phyloP scores from a whole-genome alignment of 805 yeast species.

The Ogataea degrootiae region DNA sequence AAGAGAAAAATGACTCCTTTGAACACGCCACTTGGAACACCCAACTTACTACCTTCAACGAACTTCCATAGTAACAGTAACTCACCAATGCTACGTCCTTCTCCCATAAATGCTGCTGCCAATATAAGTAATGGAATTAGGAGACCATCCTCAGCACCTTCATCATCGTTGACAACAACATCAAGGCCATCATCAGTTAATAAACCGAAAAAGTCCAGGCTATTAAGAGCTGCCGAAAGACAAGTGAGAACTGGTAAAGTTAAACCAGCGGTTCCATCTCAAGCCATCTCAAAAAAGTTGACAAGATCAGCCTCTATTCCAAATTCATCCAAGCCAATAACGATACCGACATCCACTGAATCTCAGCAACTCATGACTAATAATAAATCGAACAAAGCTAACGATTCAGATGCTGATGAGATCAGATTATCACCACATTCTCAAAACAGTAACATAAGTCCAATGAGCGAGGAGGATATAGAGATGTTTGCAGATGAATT shows the following conservation, averaged over 20 bases:
- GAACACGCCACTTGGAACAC: conserved; percentile 5
- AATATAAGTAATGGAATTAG: background rate
- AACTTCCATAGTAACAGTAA: background rate
- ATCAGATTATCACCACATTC: conserved; percentile 9
- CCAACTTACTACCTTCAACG: background rate
- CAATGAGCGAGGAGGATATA: conserved; percentile 19
- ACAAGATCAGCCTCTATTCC: background rate
- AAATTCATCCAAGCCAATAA: background rate
- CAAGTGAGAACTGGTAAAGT: conserved; percentile 7
- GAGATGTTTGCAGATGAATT: conserved; percentile 22
- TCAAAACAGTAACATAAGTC: background rate
- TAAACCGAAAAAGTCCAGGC: conserved; percentile 17
- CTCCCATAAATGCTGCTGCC: background rate
- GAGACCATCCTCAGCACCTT: background rate
- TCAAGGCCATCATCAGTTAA: background rate
- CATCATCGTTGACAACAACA: background rate
- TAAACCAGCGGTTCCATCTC: conserved; percentile 2
- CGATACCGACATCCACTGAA: background rate
- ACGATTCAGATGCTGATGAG: conserved; percentile 17
- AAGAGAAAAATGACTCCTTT: conserved; percentile 6
- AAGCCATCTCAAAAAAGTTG: background rate
- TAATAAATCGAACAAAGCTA: background rate
- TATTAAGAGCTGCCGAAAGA: conserved; percentile 18
- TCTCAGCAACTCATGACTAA: background rate
- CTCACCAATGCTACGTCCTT: background rate